Conservation (phyloP, 2,329 filamentous ascomycete genomes). For the Fusarium incarnatum region DNA sequence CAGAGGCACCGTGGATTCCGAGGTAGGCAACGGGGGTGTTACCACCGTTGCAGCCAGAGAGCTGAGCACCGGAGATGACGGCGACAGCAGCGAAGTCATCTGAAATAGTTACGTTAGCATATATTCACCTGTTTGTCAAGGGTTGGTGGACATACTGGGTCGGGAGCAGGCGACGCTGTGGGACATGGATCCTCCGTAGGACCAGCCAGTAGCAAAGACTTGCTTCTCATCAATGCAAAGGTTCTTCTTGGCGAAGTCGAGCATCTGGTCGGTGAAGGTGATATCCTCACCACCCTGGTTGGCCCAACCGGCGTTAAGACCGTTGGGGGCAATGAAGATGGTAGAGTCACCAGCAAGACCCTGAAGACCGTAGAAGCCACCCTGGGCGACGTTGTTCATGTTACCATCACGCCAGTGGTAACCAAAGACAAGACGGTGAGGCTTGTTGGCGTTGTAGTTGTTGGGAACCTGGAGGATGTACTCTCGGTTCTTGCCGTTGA, state of each 20-base stretch:
- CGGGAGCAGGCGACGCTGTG: conserved; percentile 57
- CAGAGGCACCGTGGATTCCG: conserved; percentile 54
- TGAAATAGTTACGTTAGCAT: not conserved
- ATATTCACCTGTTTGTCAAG: accelerated
- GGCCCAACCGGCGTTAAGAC: conserved; percentile 56
- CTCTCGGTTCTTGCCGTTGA: conserved; percentile 49
- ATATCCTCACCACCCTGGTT: conserved; percentile 57
- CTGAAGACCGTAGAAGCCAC: conserved; percentile 56
- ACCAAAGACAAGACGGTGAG: conserved; percentile 48
- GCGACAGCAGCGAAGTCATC: conserved; percentile 54
- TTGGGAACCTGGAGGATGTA: conserved; percentile 55
- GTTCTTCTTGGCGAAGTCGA: conserved; percentile 52
- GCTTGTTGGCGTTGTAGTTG: conserved; percentile 42
- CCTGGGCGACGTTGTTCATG: conserved; percentile 52
- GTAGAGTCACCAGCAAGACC: conserved; percentile 51
- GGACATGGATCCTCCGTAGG: conserved; percentile 58
- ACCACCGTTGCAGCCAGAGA: conserved; percentile 54
- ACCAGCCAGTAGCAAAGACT: conserved; percentile 59
- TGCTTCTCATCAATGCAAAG: conserved; percentile 57
- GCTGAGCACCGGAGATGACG: conserved; percentile 49
- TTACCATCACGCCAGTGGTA: conserved; percentile 56
- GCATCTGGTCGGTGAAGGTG: conserved; percentile 54
- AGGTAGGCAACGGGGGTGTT: conserved; percentile 55
- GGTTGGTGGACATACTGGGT: conserved; percentile 26
- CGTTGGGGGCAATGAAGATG: conserved; percentile 59